Evolutionary conservation across 2,329 filamentous ascomycete species (phyloP), one percentile per base, ranked within the genome.

Genomic region (Fusarium lyarnte): DNA sequence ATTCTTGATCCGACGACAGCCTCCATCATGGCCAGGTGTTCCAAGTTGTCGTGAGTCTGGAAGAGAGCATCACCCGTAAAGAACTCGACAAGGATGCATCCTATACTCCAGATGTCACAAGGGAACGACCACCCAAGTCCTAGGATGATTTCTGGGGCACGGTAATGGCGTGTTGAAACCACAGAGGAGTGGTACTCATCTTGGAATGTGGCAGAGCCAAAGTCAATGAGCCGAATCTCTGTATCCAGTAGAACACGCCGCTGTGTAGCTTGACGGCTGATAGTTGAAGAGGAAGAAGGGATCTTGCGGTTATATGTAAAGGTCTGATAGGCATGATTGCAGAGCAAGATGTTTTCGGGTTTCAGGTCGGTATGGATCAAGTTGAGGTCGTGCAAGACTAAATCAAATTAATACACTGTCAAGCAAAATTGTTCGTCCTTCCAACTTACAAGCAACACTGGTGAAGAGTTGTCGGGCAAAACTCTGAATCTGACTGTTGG

Each of bases 401-500:
- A 2, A 33, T 17, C 27, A 54, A 39, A 69, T 80, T 43, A 78
- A 74, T 38, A 33, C n/a, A 27, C 8, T 35, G 25, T 8, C 31
- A 42, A 23, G 21, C 8, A 25, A 46, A 13, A 11, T n/a, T 33
- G 3, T 49, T 17, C 25, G 21, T 49, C 10, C 27, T n/a, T 14
- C 10, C 23, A 21, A 90, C 94, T 87, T 85, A 97, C 94, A 99
- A 65, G 96, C 96, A 78, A 99, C 97, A 78, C 95, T 98, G n/a
- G 95, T 98, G 69, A 99, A 93, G 21, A 99, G 86, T 80, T 99
- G 96, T 54, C 95, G 91, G 52, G 96, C 96, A 86, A 99, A 98
- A 80, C 90, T 95, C 82, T 98, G 96, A 66, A 99, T 99, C 82
- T 99, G 96, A 74, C 95, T 98, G 86, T 97, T 98, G 17, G 96